Conservation (phyloP, 2,329 filamentous ascomycete genomes). For the Cordyceps militaris region DNA sequence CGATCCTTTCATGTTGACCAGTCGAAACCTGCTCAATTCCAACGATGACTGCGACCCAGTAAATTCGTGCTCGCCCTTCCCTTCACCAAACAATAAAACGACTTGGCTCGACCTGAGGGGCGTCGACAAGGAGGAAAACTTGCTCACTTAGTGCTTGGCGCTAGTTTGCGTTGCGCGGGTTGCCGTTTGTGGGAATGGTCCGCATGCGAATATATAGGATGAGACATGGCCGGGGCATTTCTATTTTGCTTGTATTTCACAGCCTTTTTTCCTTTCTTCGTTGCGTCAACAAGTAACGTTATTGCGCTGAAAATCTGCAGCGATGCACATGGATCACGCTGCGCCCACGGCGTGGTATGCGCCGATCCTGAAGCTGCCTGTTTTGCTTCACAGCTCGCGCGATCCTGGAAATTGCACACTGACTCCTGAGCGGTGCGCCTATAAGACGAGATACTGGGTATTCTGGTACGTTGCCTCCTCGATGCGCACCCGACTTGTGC, state of each 20-base stretch:
- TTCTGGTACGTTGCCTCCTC: slow-evolving; percentile 33
- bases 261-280: neutral
- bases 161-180: neutral
- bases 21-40: slow-evolving; percentile 10
- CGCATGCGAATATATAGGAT: slow-evolving; percentile 6
- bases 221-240: slow-evolving; percentile 1
- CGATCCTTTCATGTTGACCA: slow-evolving; percentile 2
- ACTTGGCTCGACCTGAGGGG: neutral
- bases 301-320: neutral
- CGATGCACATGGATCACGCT: slow-evolving; percentile 9
- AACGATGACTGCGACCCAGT: neutral
- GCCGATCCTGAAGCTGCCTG: slow-evolving; percentile 12
- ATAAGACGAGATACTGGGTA: slow-evolving; percentile 38
- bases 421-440: slow-evolving; percentile 38
- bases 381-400: slow-evolving; percentile 15
- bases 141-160: slow-evolving; percentile 7
- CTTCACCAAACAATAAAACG: neutral
- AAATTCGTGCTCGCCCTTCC: neutral
- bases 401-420: slow-evolving; percentile 22
- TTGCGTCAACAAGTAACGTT: too few species aligned
- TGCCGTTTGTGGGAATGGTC: slow-evolving; percentile 1
- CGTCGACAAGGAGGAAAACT: neutral
- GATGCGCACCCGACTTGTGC: neutral
- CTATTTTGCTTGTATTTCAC: neutral
- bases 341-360: slow-evolving; percentile 10